Percentiles rank a stretch among this genome's conserved stretches.
These are phyloP conservation scores for Clarireedia hainanense DNA, from an alignment of 2,329 filamentous ascomycete species.

Conservation along the genomic window DNA sequence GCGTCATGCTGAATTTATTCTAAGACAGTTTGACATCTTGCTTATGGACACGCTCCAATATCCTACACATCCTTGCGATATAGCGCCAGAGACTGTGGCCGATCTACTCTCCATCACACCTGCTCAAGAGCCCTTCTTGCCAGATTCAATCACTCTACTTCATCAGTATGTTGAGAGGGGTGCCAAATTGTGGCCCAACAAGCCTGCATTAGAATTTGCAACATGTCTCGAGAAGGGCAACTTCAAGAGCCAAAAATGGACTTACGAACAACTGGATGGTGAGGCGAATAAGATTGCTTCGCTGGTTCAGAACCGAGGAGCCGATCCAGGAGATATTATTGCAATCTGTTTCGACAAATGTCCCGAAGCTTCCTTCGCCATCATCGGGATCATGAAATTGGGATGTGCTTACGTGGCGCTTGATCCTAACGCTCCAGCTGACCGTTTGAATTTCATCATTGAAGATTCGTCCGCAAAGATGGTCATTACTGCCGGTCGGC, in stretches of 20 bases:
- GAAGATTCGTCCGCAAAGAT: constrained; percentile 59
- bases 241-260: constrained; percentile 53
- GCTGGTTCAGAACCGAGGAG: constrained; percentile 44
- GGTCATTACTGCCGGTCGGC: constrained; percentile 49
- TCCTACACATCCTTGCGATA: constrained; percentile 32
- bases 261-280: constrained; percentile 62
- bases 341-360: constrained; percentile 33
- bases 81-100: constrained; percentile 12
- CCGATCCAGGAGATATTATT: constrained; percentile 43
- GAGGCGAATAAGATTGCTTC: constrained; percentile 67
- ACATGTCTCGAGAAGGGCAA: constrained; percentile 41
- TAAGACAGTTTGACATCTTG: constrained; percentile 63
- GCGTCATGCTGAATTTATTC: constrained; percentile 58
- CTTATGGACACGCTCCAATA: constrained; percentile 51
- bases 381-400: constrained; percentile 31
- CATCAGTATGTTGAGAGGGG: constrained; percentile 72
- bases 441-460: constrained; percentile 28
- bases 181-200: constrained; percentile 47
- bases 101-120: constrained; percentile 59
- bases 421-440: constrained; percentile 32
- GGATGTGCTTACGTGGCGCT: constrained; percentile 33
- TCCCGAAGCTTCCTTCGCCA: constrained; percentile 30
- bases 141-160: constrained; percentile 49
- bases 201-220: constrained; percentile 69
- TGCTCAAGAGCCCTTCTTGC: constrained; percentile 48